These are phyloP conservation scores for Metschnikowia gelsemii DNA, from an alignment of 805 yeast species.

Conservation along the genomic window DNA sequence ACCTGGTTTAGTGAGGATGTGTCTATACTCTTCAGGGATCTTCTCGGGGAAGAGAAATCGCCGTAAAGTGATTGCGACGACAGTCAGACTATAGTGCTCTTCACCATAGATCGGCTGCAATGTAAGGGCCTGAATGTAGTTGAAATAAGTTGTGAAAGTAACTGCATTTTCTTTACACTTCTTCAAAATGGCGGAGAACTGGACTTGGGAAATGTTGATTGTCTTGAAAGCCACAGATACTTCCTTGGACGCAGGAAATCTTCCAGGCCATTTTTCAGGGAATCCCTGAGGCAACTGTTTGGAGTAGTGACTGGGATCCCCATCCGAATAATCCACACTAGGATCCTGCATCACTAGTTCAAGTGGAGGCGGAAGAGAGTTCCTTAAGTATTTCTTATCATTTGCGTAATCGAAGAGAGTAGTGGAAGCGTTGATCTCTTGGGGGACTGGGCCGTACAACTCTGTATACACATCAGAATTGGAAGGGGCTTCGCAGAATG, in stretches of 20 bases:
- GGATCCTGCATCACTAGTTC: constrained; percentile 31
- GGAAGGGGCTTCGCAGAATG: constrained; percentile 16
- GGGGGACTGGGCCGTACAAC: constrained; percentile 16
- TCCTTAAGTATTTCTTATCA: constrained; percentile 24
- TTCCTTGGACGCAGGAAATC: constrained; percentile 22
- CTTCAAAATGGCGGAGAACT: constrained; percentile 25
- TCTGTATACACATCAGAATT: constrained; percentile 10
- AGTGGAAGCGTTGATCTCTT: constrained; percentile 5
- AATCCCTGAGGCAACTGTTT: constrained; percentile 23
- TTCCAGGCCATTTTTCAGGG: constrained; percentile 33
- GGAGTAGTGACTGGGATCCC: constrained; percentile 27
- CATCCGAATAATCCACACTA: constrained; percentile 27
- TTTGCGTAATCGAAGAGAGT: constrained; percentile 24
- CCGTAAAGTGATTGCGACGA: constrained; percentile 36
- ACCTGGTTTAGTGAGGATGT: constrained; percentile 18
- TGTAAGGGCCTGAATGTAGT: constrained; percentile 26
- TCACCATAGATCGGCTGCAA: constrained; percentile 31
- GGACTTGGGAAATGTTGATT: constrained; percentile 27
- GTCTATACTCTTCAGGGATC: constrained; percentile 19
- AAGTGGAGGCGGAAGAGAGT: constrained; percentile 37
- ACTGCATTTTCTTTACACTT: constrained; percentile 31
- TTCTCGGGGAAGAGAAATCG: constrained; percentile 20
- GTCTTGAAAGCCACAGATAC: constrained; percentile 26
- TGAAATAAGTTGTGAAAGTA: constrained; percentile 35
- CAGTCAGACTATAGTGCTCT: constrained; percentile 24